Conservation (phyloP, 805 yeast genomes). For the Nakazawaea pomicola region DNA sequence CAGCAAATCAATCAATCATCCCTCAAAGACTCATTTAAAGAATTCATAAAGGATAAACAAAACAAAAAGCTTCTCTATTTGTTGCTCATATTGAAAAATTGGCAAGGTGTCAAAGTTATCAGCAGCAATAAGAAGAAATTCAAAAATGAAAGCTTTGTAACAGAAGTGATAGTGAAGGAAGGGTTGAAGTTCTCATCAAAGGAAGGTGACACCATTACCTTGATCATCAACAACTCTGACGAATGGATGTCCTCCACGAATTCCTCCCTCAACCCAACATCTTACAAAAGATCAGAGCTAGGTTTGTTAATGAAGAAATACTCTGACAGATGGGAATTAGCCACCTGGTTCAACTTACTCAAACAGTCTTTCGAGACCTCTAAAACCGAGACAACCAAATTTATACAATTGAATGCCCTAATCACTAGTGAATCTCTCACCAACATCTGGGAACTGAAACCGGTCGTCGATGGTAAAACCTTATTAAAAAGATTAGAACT, state of each 20-base stretch:
- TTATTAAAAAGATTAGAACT: conserved; percentile 43
- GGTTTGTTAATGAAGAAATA: conserved; percentile 56
- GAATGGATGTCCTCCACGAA: conserved; percentile 24
- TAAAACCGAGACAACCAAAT: conserved; percentile 12
- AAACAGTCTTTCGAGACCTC: conserved; percentile 17
- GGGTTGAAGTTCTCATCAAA: conserved; percentile 62
- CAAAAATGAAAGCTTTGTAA: conserved; percentile 31
- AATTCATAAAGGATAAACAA: conserved; percentile 11
- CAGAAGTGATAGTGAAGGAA: conserved; percentile 53
- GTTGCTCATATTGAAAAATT: conserved; percentile 45
- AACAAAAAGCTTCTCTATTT: conserved; percentile 38
- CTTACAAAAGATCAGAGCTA: conserved; percentile 45
- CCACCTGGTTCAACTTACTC: conserved; percentile 30
- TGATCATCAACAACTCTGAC: conserved; percentile 31
- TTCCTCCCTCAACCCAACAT: conserved; percentile 16
- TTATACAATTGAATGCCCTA: conserved; percentile 24
- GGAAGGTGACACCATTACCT: conserved; percentile 47
- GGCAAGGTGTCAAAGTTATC: conserved; percentile 33
- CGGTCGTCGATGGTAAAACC: conserved; percentile 73
- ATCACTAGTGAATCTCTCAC: conserved; percentile 15
- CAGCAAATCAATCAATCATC: conserved; percentile 8
- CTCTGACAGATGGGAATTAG: conserved; percentile 46
- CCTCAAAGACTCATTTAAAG: conserved; percentile 8
- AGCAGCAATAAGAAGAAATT: conserved; percentile 32
- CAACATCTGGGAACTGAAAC: conserved; percentile 35